Evolutionary conservation across 2,329 filamentous ascomycete species (phyloP).

Genomic region (Cladobotryum protrusum): DNA sequence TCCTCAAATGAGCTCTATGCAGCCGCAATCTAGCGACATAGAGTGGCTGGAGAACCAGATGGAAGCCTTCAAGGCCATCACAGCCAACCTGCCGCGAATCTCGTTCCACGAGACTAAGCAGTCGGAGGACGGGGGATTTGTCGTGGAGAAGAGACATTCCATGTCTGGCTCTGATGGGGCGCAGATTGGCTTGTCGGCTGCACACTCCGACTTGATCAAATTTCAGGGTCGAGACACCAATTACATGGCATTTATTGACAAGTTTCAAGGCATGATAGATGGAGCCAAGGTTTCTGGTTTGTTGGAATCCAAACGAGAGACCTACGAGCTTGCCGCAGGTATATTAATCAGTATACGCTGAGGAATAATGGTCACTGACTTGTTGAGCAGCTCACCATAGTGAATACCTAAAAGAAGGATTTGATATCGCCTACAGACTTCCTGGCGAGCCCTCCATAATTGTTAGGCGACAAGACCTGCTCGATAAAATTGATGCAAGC

Average conservation of each 20-base stretch:
- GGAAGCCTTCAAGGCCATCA: constrained; percentile 22
- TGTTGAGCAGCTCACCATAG: constrained; percentile 11
- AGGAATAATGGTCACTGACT: neutral
- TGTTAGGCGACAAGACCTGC: constrained; percentile 14
- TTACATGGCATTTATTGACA: constrained; percentile 18
- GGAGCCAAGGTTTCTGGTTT: constrained; percentile 11
- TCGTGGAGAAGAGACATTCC: constrained; percentile 20
- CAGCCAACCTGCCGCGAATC: constrained; percentile 16
- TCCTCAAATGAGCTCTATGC: neutral
- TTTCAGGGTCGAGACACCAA: constrained; percentile 21
- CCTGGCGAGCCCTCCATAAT: constrained; percentile 11
- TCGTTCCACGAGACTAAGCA: constrained; percentile 24
- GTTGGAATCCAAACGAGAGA: constrained; percentile 16
- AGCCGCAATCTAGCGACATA: constrained; percentile 15
- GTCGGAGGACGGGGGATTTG: constrained; percentile 15
- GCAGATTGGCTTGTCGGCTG: constrained; percentile 17
- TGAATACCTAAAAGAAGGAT: constrained; percentile 15
- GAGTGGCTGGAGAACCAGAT: constrained; percentile 23
- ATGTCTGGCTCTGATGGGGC: constrained; percentile 20
- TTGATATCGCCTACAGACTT: constrained; percentile 15
- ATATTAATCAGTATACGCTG: neutral
- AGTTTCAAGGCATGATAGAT: constrained; percentile 19
- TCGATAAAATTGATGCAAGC: constrained; percentile 15
- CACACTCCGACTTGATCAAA: constrained; percentile 19
- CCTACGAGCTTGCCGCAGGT: constrained; percentile 15